Percentiles rank a stretch among this genome's conserved stretches.
These are phyloP conservation scores for Cercospora sp. DNA, from an alignment of 2,329 filamentous ascomycete species.

Conservation along the genomic window DNA sequence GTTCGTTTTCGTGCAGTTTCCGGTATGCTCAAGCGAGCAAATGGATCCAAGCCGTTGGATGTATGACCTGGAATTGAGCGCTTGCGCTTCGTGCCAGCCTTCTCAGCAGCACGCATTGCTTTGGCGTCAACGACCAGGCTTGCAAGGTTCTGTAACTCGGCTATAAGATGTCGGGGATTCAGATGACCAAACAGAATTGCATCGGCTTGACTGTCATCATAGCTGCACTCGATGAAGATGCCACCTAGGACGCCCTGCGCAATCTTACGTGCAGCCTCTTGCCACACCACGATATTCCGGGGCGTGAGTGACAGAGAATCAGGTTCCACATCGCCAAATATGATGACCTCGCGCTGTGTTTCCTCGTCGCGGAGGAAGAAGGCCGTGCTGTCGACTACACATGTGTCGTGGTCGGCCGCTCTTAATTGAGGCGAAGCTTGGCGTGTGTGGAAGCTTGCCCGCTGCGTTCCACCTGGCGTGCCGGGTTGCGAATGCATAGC, in stretches of 20 bases:
- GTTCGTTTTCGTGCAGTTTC: constrained; percentile 38
- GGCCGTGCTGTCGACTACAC: constrained; percentile 83
- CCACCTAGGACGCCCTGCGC: constrained; percentile 69
- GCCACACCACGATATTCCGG: constrained; percentile 81
- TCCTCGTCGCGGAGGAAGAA: constrained; percentile 73
- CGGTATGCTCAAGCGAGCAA: constrained; percentile 27
- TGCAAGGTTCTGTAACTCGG: constrained; percentile 74
- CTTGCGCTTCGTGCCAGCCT: constrained; percentile 63
- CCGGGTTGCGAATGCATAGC: constrained; percentile 31
- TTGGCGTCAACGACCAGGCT: constrained; percentile 62
- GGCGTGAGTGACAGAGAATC: constrained; percentile 81
- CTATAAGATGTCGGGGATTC: constrained; percentile 76
- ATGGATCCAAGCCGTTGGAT: constrained; percentile 38
- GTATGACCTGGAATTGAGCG: constrained; percentile 43
- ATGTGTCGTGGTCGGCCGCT: constrained; percentile 42
- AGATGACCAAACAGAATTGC: constrained; percentile 85
- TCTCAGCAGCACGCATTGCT: constrained; percentile 37
- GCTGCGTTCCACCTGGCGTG: constrained; percentile 33
- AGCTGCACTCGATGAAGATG: constrained; percentile 95
- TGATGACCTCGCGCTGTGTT: constrained; percentile 75
- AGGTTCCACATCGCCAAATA: constrained; percentile 95
- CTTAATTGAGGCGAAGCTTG: constrained; percentile 34
- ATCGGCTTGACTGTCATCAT: constrained; percentile 75
- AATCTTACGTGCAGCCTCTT: constrained; percentile 83
- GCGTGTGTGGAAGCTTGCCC: constrained; percentile 32